A percentile compares a stretch with the other conserved stretches of the same genome.
These are phyloP conservation scores for Neurospora sp. DNA, from an alignment of 495 filamentous ascomycete species.

Conservation along the genomic window DNA sequence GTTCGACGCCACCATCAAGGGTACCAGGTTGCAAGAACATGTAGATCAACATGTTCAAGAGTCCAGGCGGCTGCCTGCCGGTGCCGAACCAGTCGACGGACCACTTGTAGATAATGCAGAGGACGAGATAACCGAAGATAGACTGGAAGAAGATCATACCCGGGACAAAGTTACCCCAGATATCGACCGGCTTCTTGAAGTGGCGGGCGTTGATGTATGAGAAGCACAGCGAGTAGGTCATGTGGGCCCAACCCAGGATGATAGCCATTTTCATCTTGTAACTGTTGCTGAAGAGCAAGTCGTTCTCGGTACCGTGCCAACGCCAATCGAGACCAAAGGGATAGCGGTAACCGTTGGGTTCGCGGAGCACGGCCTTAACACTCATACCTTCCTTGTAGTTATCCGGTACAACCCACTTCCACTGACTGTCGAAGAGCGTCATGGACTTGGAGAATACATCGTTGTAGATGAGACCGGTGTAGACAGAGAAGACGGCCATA, in stretches of 20 bases:
- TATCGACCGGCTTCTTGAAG: slow-evolving; percentile 88
- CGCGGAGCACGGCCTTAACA: slow-evolving; percentile 54
- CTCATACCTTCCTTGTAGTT: slow-evolving; percentile 48
- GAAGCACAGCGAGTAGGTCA: slow-evolving; percentile 94
- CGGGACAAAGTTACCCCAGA: slow-evolving; percentile 93
- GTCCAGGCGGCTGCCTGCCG: slow-evolving; percentile 60
- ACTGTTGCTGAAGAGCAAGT: slow-evolving; percentile 88
- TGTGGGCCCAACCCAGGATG: slow-evolving; percentile 89
- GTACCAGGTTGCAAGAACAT: slow-evolving; percentile 91
- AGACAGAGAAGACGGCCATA: slow-evolving; percentile 96
- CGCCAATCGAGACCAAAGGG: slow-evolving; percentile 95
- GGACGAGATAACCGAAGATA: slow-evolving; percentile 94
- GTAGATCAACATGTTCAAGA: slow-evolving; percentile 98
- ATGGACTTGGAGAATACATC: slow-evolving; percentile 91
- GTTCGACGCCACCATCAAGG: slow-evolving; percentile 48
- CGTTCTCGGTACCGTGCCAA: slow-evolving; percentile 93
- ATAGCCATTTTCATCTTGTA: slow-evolving; percentile 99
- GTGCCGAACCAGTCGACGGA: slow-evolving; percentile 70
- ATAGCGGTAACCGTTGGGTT: slow-evolving; percentile 55
- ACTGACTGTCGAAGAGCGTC: slow-evolving; percentile 78
- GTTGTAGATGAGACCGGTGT: slow-evolving; percentile 95
- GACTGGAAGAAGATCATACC: slow-evolving; percentile 99
- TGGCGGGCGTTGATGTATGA: slow-evolving; percentile 88
- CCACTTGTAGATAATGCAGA: slow-evolving; percentile 97
- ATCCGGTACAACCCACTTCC: slow-evolving; percentile 64